These are phyloP conservation scores for Scheffersomyces stipitis DNA, from an alignment of 805 yeast genomes.

Conservation along the genomic window DNA sequence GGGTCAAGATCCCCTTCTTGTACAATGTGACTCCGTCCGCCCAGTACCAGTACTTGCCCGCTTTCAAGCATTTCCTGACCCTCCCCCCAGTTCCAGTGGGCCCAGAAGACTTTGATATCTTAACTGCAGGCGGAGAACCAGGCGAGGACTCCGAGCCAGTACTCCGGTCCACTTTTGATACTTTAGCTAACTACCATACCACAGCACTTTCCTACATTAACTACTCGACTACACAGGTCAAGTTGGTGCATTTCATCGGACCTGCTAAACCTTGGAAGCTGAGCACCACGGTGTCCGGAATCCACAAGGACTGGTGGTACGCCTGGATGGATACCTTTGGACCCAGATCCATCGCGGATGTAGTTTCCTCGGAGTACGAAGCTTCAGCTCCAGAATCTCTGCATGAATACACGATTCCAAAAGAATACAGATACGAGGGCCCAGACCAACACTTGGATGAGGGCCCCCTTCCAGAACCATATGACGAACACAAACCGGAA, in stretches of 20 bases:
- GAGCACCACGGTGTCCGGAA: constrained; percentile 11
- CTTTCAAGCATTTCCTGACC: constrained; percentile 50
- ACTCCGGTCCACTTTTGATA: constrained; percentile 1
- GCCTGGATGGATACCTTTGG: constrained; percentile 34
- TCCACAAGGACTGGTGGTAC: constrained; percentile 39
- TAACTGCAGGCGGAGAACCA: not conserved
- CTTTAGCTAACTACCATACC: constrained; percentile 13
- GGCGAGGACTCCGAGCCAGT: constrained; percentile 1
- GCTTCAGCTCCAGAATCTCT: constrained; percentile 3
- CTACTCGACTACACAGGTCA: constrained; percentile 30
- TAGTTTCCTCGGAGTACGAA: constrained; percentile 8
- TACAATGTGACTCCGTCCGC: constrained; percentile 77
- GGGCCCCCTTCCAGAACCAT: not conserved
- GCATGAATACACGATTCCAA: not conserved
- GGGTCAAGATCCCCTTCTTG: constrained; percentile 76
- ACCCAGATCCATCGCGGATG: constrained; percentile 20
- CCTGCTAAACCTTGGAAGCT: constrained; percentile 56
- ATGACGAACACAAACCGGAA: not conserved
- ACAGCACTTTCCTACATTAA: constrained; percentile 18
- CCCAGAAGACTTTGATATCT: constrained; percentile 1
- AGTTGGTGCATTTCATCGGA: constrained; percentile 69
- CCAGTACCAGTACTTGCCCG: constrained; percentile 72
- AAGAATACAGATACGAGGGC: not conserved
- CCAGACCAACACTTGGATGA: not conserved
- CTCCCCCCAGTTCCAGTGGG: constrained; percentile 9